Evolutionary conservation across 164 flowering plant species (phyloP).

Genomic region (Vitis vinifera): ASM3070453v1 NC_081817.1:2856501-2857000

Average conservation of each 20-base stretch:
- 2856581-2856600: neutral
- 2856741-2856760: neutral
- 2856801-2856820: conserved; percentile 85
- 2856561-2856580: neutral
- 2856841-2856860: conserved; percentile 93
- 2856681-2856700: neutral
- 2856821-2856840: conserved; percentile 99
- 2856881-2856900: neutral
- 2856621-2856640: neutral
- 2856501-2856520: neutral
- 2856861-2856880: conserved; percentile 82
- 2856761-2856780: neutral
- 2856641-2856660: neutral
- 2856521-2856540: neutral
- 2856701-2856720: neutral
- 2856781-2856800: conserved; percentile 99
- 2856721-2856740: neutral
- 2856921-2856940: neutral
- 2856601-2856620: neutral
- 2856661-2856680: neutral
- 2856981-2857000: neutral
- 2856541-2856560: neutral
- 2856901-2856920: neutral
- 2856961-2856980: neutral
- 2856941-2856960: neutral